A percentile compares a stretch with the other conserved stretches of the same genome.
These are phyloP conservation scores for Talaromyces liani DNA, from an alignment of 495 filamentous ascomycete species.

Conservation along the genomic window DNA sequence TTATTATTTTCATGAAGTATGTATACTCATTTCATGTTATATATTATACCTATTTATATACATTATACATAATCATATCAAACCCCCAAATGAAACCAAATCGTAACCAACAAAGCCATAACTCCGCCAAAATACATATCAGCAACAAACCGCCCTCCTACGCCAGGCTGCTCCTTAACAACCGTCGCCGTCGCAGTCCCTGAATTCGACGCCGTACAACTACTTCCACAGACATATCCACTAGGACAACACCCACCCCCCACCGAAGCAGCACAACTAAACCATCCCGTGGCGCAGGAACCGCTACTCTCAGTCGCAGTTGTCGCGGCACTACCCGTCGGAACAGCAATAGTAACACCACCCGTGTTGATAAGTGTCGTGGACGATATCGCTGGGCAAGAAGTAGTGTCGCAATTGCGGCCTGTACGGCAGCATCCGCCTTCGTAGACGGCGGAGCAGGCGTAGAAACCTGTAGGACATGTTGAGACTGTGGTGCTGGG, in stretches of 20 bases:
- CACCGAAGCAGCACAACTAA: conserved; percentile 54
- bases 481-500: conserved; percentile 35
- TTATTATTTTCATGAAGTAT: not conserved
- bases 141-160: not conserved
- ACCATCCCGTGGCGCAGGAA: conserved; percentile 71
- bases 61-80: not conserved
- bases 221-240: conserved; percentile 66
- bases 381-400: conserved; percentile 52
- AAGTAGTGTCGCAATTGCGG: conserved; percentile 67
- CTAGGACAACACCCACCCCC: conserved; percentile 74
- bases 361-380: conserved; percentile 56
- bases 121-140: not conserved
- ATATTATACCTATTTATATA: not conserved
- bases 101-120: not conserved
- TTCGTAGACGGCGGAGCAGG: conserved; percentile 56
- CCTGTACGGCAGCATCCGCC: conserved; percentile 79
- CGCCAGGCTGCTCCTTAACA: conserved; percentile 47
- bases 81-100: not conserved
- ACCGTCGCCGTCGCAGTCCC: conserved; percentile 44
- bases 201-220: conserved; percentile 51
- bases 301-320: conserved; percentile 14
- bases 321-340: conserved; percentile 35
- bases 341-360: conserved; percentile 62
- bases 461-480: conserved; percentile 72
- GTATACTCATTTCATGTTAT: not conserved